phyloP scores from a whole-genome alignment of 768 basidiomycete species.

The Dioszegia crocea region DNA sequence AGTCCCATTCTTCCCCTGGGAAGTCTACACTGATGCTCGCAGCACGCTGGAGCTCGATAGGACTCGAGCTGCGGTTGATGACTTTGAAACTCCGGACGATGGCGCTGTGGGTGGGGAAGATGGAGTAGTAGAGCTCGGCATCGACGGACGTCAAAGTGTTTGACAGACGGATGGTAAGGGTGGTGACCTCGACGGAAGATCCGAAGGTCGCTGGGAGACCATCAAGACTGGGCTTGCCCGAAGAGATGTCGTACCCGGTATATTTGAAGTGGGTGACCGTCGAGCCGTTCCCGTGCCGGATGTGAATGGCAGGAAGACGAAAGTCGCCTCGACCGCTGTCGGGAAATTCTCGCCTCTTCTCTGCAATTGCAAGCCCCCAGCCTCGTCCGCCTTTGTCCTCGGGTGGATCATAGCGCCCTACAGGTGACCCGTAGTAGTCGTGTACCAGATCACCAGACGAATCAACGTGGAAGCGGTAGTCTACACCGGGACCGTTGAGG shows the following conservation, averaged over 20 bases:
- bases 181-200: constrained; percentile 2
- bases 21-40: constrained; percentile 20
- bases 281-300: constrained; percentile 9
- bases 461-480: constrained; percentile 20
- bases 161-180: constrained; percentile 15
- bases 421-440: constrained; percentile 17
- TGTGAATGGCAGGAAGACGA: constrained; percentile 17
- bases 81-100: constrained; percentile 15
- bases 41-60: constrained; percentile 12
- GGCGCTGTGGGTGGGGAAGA: constrained; percentile 16
- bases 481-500: constrained; percentile 4
- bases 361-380: constrained; percentile 1
- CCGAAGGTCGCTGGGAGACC: constrained; percentile 26
- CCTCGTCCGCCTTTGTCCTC: neutral
- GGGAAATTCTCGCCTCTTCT: constrained; percentile 15
- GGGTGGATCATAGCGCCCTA: neutral
- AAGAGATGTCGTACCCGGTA: constrained; percentile 3
- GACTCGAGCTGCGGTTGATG: constrained; percentile 1
- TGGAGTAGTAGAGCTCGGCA: constrained; percentile 20
- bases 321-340: constrained; percentile 28
- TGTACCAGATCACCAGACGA: constrained; percentile 16
- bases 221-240: constrained; percentile 14
- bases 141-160: constrained; percentile 8
- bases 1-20: constrained; percentile 21
- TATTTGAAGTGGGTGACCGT: constrained; percentile 16